Conservation (phyloP, 305 asterid genomes). For the Rubia tinctorum region DNA sequence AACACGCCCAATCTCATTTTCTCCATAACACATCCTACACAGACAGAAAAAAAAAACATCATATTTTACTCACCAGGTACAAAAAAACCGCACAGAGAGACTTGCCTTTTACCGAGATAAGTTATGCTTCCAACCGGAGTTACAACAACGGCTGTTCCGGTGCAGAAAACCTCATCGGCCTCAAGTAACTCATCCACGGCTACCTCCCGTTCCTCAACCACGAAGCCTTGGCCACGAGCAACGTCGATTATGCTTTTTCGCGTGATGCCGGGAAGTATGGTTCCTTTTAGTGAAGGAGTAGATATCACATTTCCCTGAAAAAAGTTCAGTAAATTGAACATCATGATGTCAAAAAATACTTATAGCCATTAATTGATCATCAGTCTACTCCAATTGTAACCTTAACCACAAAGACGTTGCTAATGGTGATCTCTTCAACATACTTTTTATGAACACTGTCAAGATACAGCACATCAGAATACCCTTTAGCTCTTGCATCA, state of each 20-base stretch:
- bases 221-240: constrained; percentile 66
- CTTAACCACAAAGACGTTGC: constrained; percentile 94
- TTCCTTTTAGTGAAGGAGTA: constrained; percentile 88
- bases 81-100: background rate
- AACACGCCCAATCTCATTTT: constrained; percentile 70
- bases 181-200: constrained; percentile 83
- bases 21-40: constrained; percentile 69
- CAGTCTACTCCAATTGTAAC: constrained; percentile 30
- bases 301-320: constrained; percentile 72
- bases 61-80: background rate
- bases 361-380: background rate
- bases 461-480: constrained; percentile 84
- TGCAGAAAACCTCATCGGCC: constrained; percentile 96
- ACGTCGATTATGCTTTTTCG: constrained; percentile 91
- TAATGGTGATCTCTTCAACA: constrained; percentile 93
- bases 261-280: constrained; percentile 94
- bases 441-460: constrained; percentile 74
- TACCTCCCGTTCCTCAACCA: constrained; percentile 83
- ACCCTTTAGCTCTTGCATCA: constrained; percentile 93
- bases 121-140: constrained; percentile 97
- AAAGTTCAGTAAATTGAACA: background rate
- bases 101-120: constrained; percentile 60
- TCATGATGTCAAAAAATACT: too few species aligned
- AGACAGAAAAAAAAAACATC: background rate
- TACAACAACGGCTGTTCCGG: constrained; percentile 94